phyloP scores from a whole-genome alignment of 2,329 filamentous ascomycete genomes.

The Pseudohalonectria lignicola region DNA sequence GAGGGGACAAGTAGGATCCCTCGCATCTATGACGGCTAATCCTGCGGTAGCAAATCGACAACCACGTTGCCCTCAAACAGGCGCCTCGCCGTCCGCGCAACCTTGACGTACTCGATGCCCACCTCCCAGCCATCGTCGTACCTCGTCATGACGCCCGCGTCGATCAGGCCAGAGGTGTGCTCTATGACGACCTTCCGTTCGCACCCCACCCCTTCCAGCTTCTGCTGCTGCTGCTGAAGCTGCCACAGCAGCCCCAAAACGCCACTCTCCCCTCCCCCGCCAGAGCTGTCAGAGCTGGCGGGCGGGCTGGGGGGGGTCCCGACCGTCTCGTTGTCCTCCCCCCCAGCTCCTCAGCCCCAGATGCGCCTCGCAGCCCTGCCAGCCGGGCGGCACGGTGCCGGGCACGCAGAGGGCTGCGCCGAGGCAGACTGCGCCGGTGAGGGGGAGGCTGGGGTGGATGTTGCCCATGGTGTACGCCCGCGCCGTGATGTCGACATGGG shows the following conservation, averaged over 20 bases:
- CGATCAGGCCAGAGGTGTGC: no score
- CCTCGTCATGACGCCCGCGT: conserved; percentile 10
- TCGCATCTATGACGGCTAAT: no score
- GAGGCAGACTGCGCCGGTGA: conserved; percentile 37
- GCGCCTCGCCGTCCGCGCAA: conserved; percentile 18
- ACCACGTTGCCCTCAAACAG: conserved; percentile 19
- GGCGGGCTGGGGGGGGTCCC: background rate
- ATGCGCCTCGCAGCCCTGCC: background rate
- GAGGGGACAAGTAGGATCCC: no score
- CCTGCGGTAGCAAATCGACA: no score
- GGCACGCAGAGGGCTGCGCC: conserved; percentile 29
- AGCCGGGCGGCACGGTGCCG: conserved; percentile 24
- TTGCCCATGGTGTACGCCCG: conserved; percentile 37
- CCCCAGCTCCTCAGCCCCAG: background rate
- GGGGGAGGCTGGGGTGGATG: conserved; percentile 39
- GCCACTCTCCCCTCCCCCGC: background rate
- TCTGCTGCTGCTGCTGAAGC: background rate
- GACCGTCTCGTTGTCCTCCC: background rate
- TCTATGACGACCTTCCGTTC: conserved; percentile 11
- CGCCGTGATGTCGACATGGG: conserved; percentile 26
- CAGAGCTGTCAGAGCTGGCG: background rate
- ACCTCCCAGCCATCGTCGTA: conserved; percentile 8
- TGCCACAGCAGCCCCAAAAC: background rate
- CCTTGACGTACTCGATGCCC: conserved; percentile 14
- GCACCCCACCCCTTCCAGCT: background rate